phyloP scores from a whole-genome alignment of 2,329 filamentous ascomycete genomes.

The Pestalotiopsis sp. region DNA sequence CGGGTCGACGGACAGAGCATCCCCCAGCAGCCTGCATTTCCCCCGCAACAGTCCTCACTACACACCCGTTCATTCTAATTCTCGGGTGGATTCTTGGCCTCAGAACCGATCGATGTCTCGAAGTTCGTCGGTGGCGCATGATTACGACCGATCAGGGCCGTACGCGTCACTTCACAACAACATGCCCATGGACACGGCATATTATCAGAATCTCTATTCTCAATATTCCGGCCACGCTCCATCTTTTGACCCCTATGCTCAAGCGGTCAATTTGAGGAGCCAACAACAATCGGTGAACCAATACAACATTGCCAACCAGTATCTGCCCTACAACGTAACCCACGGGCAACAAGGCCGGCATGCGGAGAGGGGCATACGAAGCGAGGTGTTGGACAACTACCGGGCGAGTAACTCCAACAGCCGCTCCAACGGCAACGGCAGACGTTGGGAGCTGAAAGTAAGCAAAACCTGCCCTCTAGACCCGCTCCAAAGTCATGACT shows the following conservation, averaged over 20 bases:
- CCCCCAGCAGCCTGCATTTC: conserved; percentile 32
- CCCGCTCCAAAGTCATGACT: conserved; percentile 10
- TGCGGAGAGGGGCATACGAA: conserved; percentile 62
- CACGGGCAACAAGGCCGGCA: conserved; percentile 48
- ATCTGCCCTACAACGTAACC: conserved; percentile 28
- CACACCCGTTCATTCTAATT: conserved; percentile 26
- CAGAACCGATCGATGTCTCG: conserved; percentile 34
- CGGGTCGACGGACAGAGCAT: conserved; percentile 41
- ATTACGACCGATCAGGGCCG: conserved; percentile 37
- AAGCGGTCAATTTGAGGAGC: conserved; percentile 35
- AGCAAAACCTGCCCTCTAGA: conserved; percentile 7
- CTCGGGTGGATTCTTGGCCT: conserved; percentile 37
- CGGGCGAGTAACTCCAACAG: conserved; percentile 56
- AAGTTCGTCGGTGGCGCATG: conserved; percentile 35
- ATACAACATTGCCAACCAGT: conserved; percentile 32
- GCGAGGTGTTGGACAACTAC: conserved; percentile 79
- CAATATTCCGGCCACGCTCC: conserved; percentile 37
- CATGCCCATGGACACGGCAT: conserved; percentile 14
- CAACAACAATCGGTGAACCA: conserved; percentile 29
- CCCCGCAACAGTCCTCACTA: conserved; percentile 36
- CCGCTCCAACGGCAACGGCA: conserved; percentile 65
- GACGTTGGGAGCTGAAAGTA: conserved; percentile 74
- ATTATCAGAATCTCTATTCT: conserved; percentile 37
- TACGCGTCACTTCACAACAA: conserved; percentile 33
- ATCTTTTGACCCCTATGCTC: conserved; percentile 39